Evolutionary conservation across 108 stramenopile species (phyloP), one percentile per base, ranked within the genome.

Genomic region (Phaeodactylum tricornutum): DNA sequence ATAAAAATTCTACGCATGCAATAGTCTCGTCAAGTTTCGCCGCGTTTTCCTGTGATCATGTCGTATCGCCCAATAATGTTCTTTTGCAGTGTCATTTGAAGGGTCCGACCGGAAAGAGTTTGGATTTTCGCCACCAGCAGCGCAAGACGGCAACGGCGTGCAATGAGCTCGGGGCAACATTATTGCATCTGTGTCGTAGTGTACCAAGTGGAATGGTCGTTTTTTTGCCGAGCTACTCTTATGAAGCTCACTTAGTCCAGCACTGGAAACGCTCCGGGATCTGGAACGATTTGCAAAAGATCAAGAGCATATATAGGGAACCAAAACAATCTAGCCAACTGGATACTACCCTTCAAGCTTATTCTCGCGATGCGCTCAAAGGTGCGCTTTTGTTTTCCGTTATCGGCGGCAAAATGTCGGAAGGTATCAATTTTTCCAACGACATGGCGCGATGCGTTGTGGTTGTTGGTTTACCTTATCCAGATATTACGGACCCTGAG

Each of bases 371-470:
- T 23, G 83, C 69, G 16, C 67, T 61, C 14, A 20, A 30, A 5
- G 98, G 98, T 4, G 93, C 89, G 9, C 24, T 97, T 19, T 69
- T 99, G 21, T 72, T 97, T 19, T 92, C 85, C 29, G 96, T 99
- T 0, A 76, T 98, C 41, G 96, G 96, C 23, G 98, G 96, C 5
- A 97, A 98, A 59, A 81, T 99, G 58, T 88, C 85, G 42, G 98
- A 99, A 64, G 98, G 98, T 4, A 97, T 99, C 72, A 99, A 99
- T 50, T 98, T 99, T 70, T 71, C 77, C 38, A 80, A 99, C 60
- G 94, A 96, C n/a, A 83, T 97, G 63, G 96, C 95, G 14, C 69
- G 98, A 12, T 67, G 75, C 43, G 97, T 99, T 2, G 73, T 96
- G 12, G 92, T 99, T 44, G 95, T 93, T 19, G 98, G 98, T 4